Conservation (phyloP, 768 basidiomycete species). For the Boletus huronensis region DNA sequence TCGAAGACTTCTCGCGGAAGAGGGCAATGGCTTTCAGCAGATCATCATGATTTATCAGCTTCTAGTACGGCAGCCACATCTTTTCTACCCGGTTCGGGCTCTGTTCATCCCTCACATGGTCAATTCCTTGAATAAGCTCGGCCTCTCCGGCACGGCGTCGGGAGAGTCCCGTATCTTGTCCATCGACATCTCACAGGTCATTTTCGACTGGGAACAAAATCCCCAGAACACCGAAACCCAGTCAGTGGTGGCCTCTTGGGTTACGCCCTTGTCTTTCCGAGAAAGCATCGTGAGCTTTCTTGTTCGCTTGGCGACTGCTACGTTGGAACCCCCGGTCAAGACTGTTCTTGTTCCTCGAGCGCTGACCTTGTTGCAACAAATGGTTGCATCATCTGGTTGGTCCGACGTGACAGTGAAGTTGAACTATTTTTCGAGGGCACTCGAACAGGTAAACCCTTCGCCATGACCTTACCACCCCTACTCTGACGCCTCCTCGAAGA, state of each 20-base stretch:
- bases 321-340: slow-evolving; percentile 44
- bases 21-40: slow-evolving; percentile 66
- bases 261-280: slow-evolving; percentile 72
- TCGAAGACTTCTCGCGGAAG: slow-evolving; percentile 82
- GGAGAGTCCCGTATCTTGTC: slow-evolving; percentile 82
- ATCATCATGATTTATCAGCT: slow-evolving; percentile 86
- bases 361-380: slow-evolving; percentile 63
- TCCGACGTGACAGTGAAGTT: slow-evolving; percentile 89
- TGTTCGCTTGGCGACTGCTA: slow-evolving; percentile 79
- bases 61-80: slow-evolving; percentile 83
- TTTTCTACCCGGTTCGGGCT: slow-evolving; percentile 91
- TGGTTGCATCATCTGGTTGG: slow-evolving; percentile 85
- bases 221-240: slow-evolving; percentile 31
- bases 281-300: slow-evolving; percentile 95
- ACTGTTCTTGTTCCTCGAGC: slow-evolving; percentile 56
- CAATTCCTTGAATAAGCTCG: slow-evolving; percentile 82
- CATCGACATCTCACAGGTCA: slow-evolving; percentile 86
- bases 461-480: not conserved
- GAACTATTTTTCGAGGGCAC: slow-evolving; percentile 79
- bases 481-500: slow-evolving; percentile 40
- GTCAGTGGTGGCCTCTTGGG: slow-evolving; percentile 46
- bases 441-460: slow-evolving; percentile 60
- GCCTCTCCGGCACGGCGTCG: slow-evolving; percentile 68
- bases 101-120: slow-evolving; percentile 94
- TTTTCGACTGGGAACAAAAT: slow-evolving; percentile 91